Conservation (phyloP, 2,329 filamentous ascomycete species). For the Talaromyces atroroseus region DNA sequence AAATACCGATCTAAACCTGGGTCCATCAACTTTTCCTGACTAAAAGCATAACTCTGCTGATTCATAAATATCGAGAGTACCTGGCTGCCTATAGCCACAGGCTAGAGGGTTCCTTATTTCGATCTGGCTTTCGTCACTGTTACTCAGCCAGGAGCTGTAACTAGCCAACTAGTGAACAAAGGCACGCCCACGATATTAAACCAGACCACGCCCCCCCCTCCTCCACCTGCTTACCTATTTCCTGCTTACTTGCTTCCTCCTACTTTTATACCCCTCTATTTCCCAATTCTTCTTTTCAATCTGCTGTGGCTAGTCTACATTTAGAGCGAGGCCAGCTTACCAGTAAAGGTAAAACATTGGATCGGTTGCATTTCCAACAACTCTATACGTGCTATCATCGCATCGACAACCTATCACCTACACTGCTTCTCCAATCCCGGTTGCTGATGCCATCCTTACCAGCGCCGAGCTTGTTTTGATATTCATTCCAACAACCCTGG, state of each 20-base stretch:
- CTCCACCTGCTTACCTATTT: neutral
- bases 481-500: neutral
- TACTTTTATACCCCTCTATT: neutral
- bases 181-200: slow-evolving; percentile 3
- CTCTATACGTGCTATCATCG: neutral
- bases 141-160: neutral
- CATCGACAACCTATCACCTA: neutral
- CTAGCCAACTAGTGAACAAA: neutral
- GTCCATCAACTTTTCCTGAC: neutral
- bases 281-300: neutral
- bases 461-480: neutral
- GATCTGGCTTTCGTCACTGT: neutral
- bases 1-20: neutral
- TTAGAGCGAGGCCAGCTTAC: neutral
- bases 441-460: slow-evolving; percentile 16
- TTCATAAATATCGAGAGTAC: neutral
- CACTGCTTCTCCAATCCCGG: slow-evolving; percentile 3
- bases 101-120: neutral
- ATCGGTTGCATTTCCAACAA: neutral
- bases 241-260: neutral
- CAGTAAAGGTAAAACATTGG: neutral
- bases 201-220: slow-evolving; percentile 1
- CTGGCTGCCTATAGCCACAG: neutral
- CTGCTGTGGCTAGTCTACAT: neutral
- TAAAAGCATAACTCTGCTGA: neutral